Conservation (phyloP, 2,329 filamentous ascomycete species). For the Ciborinia camelliae region DNA sequence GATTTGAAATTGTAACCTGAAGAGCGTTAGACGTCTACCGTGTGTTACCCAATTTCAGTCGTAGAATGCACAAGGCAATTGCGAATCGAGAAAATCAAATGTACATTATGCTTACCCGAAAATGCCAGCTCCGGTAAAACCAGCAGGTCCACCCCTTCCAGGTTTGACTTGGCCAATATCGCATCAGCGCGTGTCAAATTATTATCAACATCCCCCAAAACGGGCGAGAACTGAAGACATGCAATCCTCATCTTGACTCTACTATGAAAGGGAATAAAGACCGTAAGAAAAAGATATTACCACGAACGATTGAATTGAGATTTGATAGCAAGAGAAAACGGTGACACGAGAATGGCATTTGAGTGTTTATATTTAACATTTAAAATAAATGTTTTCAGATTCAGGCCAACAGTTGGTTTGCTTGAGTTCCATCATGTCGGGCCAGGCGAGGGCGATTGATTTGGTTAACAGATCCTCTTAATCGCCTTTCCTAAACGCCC, state of each 20-base stretch:
- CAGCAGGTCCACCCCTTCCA: slow-evolving; percentile 62
- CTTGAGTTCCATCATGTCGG: too few species aligned
- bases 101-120: slow-evolving; percentile 49
- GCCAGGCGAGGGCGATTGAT: too few species aligned
- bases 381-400: too few species aligned
- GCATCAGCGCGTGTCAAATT: slow-evolving; percentile 67
- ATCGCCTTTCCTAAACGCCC: too few species aligned
- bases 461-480: too few species aligned
- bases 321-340: too few species aligned
- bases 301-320: neutral
- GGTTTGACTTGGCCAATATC: slow-evolving; percentile 54
- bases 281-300: too few species aligned
- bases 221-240: slow-evolving; percentile 65
- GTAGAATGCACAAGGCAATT: neutral
- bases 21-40: too few species aligned
- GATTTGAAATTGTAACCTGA: slow-evolving; percentile 73
- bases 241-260: slow-evolving; percentile 57
- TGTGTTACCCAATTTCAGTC: too few species aligned
- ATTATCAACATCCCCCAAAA: slow-evolving; percentile 63
- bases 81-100: neutral
- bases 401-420: too few species aligned
- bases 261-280: neutral
- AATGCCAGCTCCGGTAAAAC: slow-evolving; percentile 76
- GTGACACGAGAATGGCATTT: too few species aligned
- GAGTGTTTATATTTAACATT: too few species aligned